Percentiles rank a stretch among this genome's conserved stretches.
Conservation (phyloP, 78 protist genomes). For the Planoprotostelium fungivorum region DNA sequence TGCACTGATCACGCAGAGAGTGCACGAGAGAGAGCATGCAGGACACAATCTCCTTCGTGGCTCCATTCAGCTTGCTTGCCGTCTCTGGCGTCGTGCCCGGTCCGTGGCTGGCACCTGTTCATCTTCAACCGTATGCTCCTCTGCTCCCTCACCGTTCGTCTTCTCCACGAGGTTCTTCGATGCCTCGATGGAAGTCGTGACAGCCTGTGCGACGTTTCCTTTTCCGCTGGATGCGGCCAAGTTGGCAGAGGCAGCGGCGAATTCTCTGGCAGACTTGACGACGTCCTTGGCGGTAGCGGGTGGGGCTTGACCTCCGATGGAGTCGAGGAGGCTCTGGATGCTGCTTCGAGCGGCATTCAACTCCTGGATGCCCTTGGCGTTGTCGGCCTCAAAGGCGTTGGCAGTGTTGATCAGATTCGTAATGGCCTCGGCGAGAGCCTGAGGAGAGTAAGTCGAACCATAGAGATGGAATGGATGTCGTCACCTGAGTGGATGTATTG, state of each 20-base stretch:
- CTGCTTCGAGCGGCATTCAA: conserved; percentile 24
- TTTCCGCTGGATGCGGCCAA: conserved; percentile 35
- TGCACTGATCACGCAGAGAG: neutral
- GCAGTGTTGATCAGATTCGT: conserved; percentile 26
- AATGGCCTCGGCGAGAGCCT: conserved; percentile 56
- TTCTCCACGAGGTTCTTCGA: neutral
- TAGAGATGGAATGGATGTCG: neutral
- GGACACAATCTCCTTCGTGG: neutral
- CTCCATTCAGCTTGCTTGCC: neutral
- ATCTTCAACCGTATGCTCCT: too few species aligned
- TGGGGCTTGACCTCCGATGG: conserved; percentile 23
- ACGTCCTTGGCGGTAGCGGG: conserved; percentile 7
- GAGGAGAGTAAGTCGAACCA: conserved; percentile 10
- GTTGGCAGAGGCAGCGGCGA: conserved; percentile 33
- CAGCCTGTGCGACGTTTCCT: neutral
- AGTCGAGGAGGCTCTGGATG: conserved; percentile 12
- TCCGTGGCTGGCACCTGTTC: neutral
- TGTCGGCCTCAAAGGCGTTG: conserved; percentile 45
- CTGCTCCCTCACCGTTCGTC: too few species aligned
- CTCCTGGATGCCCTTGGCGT: conserved; percentile 49
- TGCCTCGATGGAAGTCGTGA: neutral
- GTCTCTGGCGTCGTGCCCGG: neutral
- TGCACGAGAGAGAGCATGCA: neutral
- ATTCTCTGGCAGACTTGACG: conserved; percentile 34
- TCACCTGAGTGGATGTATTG: neutral